Evolutionary conservation across 495 filamentous ascomycete species (phyloP), one percentile per base, ranked within the genome.

Genomic region (Penicillium angulare): DNA sequence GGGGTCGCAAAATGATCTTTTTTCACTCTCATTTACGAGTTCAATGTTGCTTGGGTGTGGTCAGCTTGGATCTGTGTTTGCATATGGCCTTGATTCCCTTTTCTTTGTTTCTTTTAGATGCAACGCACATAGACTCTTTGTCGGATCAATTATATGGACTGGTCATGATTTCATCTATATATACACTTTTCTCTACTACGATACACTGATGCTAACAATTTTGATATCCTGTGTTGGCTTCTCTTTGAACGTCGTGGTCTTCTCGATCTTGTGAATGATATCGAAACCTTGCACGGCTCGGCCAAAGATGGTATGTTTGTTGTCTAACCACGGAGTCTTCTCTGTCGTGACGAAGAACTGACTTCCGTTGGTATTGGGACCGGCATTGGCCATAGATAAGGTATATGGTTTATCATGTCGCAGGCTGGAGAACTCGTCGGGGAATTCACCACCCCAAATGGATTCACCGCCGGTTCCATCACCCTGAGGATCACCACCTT

Each of bases 281-380:
- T 99, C 93, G 51, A 97, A 64, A 2, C 93, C 93, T 64, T 90
- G 85, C 40, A 92, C 83, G 0, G 89, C 90, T 21, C 95, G 79
- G 0, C 95, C 93, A 64, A 99, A 99, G 32, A 99, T 86, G 0
- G 93, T 97, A 64, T 99, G 93, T 67, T 96, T 96, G 50, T 86
- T 85, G 65, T 99, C 93, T 48, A 99, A 71, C 95, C 95, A 99
- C 12, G 91, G 86, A 10, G 93, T 89, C 73, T 93, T 93, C 67
- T 97, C 93, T 2, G 93, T 97, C 5, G 93, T 97, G 52, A 99
- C 96, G 57, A 99, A 99, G 69, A 99, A 99, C 69, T 99, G 93
- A 52, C 86, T 89, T 7, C 78, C 81, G 52, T 88, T 87, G 31
- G 79, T 83, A 44, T 83, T 93, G 0, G 89, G 88, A 0, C 93